Percentiles rank a stretch among this genome's conserved stretches.
phyloP scores from a whole-genome alignment of 2,329 filamentous ascomycete species.

The Alternaria ethzedia region DNA sequence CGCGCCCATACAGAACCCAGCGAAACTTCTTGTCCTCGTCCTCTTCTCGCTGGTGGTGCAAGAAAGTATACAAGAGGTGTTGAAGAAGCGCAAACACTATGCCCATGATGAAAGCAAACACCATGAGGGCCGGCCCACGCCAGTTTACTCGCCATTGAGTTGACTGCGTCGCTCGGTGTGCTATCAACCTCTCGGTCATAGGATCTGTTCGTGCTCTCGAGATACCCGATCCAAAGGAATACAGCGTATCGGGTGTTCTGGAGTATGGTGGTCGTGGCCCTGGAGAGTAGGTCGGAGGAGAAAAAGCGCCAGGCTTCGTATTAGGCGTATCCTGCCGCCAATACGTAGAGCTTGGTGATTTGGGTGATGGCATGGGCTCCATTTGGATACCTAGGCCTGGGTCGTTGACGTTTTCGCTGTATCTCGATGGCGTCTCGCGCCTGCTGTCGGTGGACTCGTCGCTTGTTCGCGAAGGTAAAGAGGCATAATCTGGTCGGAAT shows the following conservation, averaged over 20 bases:
- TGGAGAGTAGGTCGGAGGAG: constrained; percentile 18
- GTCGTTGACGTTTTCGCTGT: constrained; percentile 23
- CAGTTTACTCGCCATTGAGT: constrained; percentile 46
- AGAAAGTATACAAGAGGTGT: constrained; percentile 40
- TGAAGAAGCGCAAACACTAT: constrained; percentile 38
- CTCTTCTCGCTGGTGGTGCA: constrained; percentile 34
- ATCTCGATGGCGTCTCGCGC: constrained; percentile 21
- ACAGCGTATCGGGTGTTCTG: constrained; percentile 29
- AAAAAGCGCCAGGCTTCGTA: constrained; percentile 25
- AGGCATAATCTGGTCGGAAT: constrained; percentile 21
- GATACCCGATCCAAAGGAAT: constrained; percentile 26
- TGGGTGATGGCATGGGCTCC: constrained; percentile 27
- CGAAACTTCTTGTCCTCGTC: constrained; percentile 39
- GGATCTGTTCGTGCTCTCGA: constrained; percentile 37
- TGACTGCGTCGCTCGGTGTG: constrained; percentile 39
- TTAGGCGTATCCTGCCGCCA: constrained; percentile 21
- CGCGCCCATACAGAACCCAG: constrained; percentile 43
- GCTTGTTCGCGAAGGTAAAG: constrained; percentile 23
- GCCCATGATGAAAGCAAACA: constrained; percentile 34
- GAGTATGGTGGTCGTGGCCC: constrained; percentile 18
- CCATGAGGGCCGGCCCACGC: constrained; percentile 42
- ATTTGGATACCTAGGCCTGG: constrained; percentile 39
- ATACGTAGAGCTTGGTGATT: constrained; percentile 28
- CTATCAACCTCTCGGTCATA: constrained; percentile 39
- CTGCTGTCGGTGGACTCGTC: constrained; percentile 18